phyloP scores from a whole-genome alignment of 192 early-diverging fungal species.

The Entophlyctis helioformis region DNA sequence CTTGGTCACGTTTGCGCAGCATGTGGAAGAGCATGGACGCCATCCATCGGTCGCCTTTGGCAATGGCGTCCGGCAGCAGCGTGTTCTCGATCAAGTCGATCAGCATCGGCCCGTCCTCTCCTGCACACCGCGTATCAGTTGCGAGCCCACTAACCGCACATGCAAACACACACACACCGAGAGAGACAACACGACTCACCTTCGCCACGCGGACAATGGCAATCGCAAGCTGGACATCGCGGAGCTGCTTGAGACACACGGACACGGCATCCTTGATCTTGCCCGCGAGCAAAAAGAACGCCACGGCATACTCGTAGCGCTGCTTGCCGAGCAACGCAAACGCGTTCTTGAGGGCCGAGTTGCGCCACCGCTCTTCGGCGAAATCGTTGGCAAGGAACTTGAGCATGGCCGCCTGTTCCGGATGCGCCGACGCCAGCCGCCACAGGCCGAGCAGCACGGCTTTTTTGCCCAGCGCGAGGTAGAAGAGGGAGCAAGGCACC shows the following conservation, averaged over 20 bases:
- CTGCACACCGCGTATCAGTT: no score
- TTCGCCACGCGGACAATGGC: conserved; percentile 79
- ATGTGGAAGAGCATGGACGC: conserved; percentile 40
- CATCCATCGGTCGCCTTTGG: conserved; percentile 56
- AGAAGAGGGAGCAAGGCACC: conserved; percentile 74
- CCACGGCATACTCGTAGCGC: conserved; percentile 84
- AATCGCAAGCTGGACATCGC: conserved; percentile 87
- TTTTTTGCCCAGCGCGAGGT: conserved; percentile 80
- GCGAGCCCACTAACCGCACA: no score
- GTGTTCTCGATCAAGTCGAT: conserved; percentile 30
- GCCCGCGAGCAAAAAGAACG: conserved; percentile 89
- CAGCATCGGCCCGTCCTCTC: conserved; percentile 44
- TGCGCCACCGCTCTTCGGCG: conserved; percentile 76
- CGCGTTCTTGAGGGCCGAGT: conserved; percentile 94
- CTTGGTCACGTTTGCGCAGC: conserved; percentile 40
- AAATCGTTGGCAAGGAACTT: conserved; percentile 90
- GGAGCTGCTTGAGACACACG: conserved; percentile 82
- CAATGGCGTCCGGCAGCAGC: conserved; percentile 43
- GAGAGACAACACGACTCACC: no score
- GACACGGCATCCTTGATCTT: conserved; percentile 82
- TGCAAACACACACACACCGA: no score
- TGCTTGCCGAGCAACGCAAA: conserved; percentile 94
- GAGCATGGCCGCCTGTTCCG: conserved; percentile 81
- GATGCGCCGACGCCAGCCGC: conserved; percentile 68
- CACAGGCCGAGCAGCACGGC: conserved; percentile 83